Conservation (phyloP, 768 basidiomycete genomes). For the Leccinellum rugosiceps region DNA sequence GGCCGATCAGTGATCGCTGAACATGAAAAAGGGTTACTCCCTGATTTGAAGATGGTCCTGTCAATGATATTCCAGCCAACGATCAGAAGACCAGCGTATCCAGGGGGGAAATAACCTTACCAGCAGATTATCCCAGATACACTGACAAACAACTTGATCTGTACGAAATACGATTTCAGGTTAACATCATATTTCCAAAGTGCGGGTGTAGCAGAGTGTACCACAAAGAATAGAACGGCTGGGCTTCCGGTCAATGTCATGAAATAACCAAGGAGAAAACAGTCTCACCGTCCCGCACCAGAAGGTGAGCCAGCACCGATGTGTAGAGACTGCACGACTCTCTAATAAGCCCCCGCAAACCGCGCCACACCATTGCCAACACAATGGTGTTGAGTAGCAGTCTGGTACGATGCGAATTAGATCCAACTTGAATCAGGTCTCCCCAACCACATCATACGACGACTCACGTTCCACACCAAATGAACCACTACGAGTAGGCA, state of each 20-base stretch:
- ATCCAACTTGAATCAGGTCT: not conserved
- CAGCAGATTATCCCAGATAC: slow-evolving; percentile 6
- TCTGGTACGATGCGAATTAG: not conserved
- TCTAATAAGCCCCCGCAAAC: not conserved
- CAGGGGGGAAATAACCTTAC: not conserved
- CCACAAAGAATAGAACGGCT: slow-evolving; percentile 6
- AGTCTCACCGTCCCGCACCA: slow-evolving; percentile 7
- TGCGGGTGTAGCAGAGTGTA: not conserved
- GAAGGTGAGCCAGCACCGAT: not conserved
- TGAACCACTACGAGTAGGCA: slow-evolving; percentile 5
- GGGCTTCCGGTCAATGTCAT: not conserved
- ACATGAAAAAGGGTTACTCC: slow-evolving; percentile 1
- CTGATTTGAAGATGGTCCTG: slow-evolving; percentile 5
- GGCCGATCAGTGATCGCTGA: not conserved
- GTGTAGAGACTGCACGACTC: not conserved
- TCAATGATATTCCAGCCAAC: not conserved
- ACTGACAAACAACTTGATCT: slow-evolving; percentile 5
- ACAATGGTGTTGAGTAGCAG: slow-evolving; percentile 6
- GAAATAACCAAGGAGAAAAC: not conserved
- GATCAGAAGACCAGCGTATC: not conserved
- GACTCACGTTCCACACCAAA: slow-evolving; percentile 5
- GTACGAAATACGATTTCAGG: not conserved
- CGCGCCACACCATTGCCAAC: slow-evolving; percentile 1
- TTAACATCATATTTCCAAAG: no score
- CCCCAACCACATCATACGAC: not conserved